Percentiles rank a stretch among this genome's conserved stretches.
These are phyloP conservation scores for Aspergillus incahuasiensis DNA, from an alignment of 495 filamentous ascomycete genomes.

Conservation along the genomic window DNA sequence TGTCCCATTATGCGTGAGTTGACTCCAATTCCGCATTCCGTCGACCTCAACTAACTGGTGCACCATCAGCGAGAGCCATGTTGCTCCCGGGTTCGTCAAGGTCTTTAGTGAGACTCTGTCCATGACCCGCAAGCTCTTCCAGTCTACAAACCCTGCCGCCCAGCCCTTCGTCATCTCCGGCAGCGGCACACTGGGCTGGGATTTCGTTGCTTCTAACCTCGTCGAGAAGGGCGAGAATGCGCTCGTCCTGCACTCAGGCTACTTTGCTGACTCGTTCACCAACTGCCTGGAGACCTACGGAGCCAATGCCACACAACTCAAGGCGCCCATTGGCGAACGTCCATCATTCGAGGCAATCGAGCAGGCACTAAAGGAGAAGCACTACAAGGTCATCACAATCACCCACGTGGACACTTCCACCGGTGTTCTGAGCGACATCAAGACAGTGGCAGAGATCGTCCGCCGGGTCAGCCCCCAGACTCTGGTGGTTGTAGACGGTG, in stretches of 20 bases:
- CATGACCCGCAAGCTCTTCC: conserved; percentile 88
- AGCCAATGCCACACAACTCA: conserved; percentile 80
- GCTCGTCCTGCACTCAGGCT: conserved; percentile 89
- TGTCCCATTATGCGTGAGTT: conserved; percentile 89
- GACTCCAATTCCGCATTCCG: neutral
- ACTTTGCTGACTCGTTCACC: conserved; percentile 95
- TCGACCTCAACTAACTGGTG: neutral
- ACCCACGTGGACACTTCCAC: conserved; percentile 98
- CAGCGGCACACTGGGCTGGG: conserved; percentile 95
- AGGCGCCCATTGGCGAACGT: conserved; percentile 80
- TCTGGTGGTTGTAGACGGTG: conserved; percentile 86
- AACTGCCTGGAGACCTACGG: conserved; percentile 90
- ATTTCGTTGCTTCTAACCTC: conserved; percentile 87
- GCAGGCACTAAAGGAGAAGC: conserved; percentile 77
- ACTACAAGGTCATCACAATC: conserved; percentile 87
- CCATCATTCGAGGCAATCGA: conserved; percentile 86
- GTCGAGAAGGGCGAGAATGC: conserved; percentile 83
- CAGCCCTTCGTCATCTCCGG: conserved; percentile 93
- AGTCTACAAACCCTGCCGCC: conserved; percentile 71
- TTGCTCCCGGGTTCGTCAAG: conserved; percentile 79
- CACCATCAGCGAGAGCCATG: conserved; percentile 78
- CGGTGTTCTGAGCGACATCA: conserved; percentile 86
- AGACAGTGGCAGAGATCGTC: conserved; percentile 75
- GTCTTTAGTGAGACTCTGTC: conserved; percentile 84
- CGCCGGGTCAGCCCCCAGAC: conserved; percentile 84